phyloP scores from a whole-genome alignment of 2,329 filamentous ascomycete genomes.

The Phialophora chinensis region DNA sequence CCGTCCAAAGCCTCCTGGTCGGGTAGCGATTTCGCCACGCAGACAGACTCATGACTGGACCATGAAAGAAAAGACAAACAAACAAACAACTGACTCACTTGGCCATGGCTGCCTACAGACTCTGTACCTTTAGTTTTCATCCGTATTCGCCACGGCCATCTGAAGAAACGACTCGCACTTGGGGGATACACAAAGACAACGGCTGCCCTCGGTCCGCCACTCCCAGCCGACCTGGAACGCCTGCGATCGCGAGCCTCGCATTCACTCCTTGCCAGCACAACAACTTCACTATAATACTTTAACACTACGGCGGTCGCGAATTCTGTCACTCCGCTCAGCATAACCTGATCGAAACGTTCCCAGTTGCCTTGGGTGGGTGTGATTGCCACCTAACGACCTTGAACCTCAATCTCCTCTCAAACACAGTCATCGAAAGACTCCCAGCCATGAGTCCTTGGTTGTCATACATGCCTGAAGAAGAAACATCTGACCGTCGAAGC shows the following conservation, averaged over 20 bases:
- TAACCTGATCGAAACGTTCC: neutral
- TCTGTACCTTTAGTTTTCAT: constrained; percentile 20
- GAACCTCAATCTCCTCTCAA: constrained; percentile 29
- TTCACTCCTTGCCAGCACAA: constrained; percentile 16
- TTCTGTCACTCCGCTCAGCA: constrained; percentile 2
- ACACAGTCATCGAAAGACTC: constrained; percentile 24
- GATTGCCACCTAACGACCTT: constrained; percentile 8
- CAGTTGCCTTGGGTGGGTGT: neutral
- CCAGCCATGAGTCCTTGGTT: constrained; percentile 35
- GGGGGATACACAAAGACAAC: constrained; percentile 11
- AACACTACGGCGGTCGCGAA: neutral
- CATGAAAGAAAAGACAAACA: constrained; percentile 5
- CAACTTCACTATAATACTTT: constrained; percentile 8
- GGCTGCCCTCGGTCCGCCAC: constrained; percentile 17
- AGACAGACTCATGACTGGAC: constrained; percentile 26
- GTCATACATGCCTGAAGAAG: constrained; percentile 26
- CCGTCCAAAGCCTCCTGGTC: neutral
- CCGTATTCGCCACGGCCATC: constrained; percentile 15
- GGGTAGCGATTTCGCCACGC: constrained; percentile 19
- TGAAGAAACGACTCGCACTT: neutral
- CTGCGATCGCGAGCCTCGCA: constrained; percentile 18
- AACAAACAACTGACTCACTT: constrained; percentile 31
- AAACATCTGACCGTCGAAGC: constrained; percentile 33
- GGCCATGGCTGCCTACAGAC: constrained; percentile 33
- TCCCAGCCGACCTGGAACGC: neutral